Evolutionary conservation across 2,329 filamentous ascomycete species (phyloP).

Genomic region (Fusarium keratoplasticum): DNA sequence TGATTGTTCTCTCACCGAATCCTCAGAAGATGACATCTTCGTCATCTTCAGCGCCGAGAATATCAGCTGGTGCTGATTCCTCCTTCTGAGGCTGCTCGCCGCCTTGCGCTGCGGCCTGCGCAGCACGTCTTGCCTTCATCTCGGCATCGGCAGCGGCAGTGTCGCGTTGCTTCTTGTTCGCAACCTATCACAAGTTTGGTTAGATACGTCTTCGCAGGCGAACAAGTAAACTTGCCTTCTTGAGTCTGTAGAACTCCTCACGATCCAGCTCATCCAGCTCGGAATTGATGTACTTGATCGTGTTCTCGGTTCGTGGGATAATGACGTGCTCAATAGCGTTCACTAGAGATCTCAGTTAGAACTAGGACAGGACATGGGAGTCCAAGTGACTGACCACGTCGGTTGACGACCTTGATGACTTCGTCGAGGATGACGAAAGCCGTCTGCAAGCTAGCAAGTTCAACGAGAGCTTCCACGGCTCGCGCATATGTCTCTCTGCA

Average conservation of each 20-base stretch:
- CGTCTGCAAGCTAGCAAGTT: slow-evolving; percentile 94
- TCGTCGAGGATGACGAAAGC: slow-evolving; percentile 98
- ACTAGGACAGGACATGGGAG: not conserved
- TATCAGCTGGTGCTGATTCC: slow-evolving; percentile 62
- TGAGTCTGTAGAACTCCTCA: slow-evolving; percentile 97
- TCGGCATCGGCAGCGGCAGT: slow-evolving; percentile 78
- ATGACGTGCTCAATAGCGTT: slow-evolving; percentile 98
- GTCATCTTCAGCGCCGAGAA: slow-evolving; percentile 81
- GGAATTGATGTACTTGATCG: slow-evolving; percentile 99
- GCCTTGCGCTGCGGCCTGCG: slow-evolving; percentile 48
- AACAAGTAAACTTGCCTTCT: slow-evolving; percentile 69
- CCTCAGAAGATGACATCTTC: slow-evolving; percentile 86
- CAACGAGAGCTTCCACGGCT: slow-evolving; percentile 94
- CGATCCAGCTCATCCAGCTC: slow-evolving; percentile 97
- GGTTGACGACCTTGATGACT: slow-evolving; percentile 98
- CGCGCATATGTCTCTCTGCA: slow-evolving; percentile 96
- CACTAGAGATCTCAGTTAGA: slow-evolving; percentile 62
- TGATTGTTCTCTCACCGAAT: not conserved
- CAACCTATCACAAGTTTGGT: slow-evolving; percentile 62
- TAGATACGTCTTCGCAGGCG: not conserved
- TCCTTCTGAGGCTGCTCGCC: slow-evolving; percentile 55
- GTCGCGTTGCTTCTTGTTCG: slow-evolving; percentile 85
- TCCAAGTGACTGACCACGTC: slow-evolving; percentile 72
- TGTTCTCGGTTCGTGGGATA: slow-evolving; percentile 97
- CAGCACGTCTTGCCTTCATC: slow-evolving; percentile 78